phyloP scores from a whole-genome alignment of 2,329 filamentous ascomycete species.

The Monilinia polystroma region DNA sequence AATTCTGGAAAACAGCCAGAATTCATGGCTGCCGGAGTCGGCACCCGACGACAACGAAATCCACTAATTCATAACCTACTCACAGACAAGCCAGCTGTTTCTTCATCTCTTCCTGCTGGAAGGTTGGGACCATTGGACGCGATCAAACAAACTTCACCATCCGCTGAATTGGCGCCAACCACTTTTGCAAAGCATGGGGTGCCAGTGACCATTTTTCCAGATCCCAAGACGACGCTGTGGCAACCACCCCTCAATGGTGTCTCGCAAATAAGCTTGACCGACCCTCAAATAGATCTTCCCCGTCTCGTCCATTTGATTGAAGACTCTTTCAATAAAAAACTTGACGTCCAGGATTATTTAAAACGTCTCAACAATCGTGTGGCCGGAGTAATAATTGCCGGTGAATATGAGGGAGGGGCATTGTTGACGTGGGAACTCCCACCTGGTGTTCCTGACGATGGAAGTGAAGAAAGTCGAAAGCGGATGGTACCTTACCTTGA shows the following conservation, averaged over 20 bases:
- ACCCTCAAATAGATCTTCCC: slow-evolving; percentile 77
- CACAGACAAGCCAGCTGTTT: slow-evolving; percentile 90
- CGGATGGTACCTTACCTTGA: slow-evolving; percentile 89
- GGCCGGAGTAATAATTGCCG: slow-evolving; percentile 90
- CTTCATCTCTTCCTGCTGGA: slow-evolving; percentile 80
- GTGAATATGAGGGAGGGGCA: slow-evolving; percentile 93
- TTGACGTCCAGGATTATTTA: slow-evolving; percentile 83
- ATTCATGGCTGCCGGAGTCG: slow-evolving; percentile 43
- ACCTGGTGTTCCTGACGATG: slow-evolving; percentile 54
- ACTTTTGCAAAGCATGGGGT: slow-evolving; percentile 91
- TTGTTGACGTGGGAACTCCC: slow-evolving; percentile 93
- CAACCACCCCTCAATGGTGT: slow-evolving; percentile 58
- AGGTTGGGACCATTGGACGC: slow-evolving; percentile 48
- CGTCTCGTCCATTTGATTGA: slow-evolving; percentile 86
- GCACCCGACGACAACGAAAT: slow-evolving; percentile 63
- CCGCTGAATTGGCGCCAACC: slow-evolving; percentile 50
- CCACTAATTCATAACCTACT: slow-evolving; percentile 93
- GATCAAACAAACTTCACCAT: slow-evolving; percentile 36
- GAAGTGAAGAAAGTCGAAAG: slow-evolving; percentile 51
- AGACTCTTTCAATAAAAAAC: slow-evolving; percentile 82
- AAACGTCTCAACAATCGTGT: slow-evolving; percentile 75
- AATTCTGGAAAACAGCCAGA: slow-evolving; percentile 41
- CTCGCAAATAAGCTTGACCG: slow-evolving; percentile 67
- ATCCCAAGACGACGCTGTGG: slow-evolving; percentile 68
- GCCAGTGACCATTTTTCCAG: slow-evolving; percentile 79